Conservation (phyloP, 441 rosid species). For the Eutrema salsugineum region DNA sequence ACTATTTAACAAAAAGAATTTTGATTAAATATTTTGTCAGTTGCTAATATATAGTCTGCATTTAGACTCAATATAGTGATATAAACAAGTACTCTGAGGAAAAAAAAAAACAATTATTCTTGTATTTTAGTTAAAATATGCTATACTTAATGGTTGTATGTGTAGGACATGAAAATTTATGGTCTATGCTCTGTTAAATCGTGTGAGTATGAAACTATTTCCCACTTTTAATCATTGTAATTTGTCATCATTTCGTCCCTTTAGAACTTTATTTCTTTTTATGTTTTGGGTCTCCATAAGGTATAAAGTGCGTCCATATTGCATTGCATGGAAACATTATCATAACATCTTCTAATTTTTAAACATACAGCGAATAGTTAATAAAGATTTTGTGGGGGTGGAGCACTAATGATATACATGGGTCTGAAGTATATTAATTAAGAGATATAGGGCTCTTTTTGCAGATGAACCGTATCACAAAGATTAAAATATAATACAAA, state of each 20-base stretch:
- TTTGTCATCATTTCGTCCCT: slow-evolving; percentile 35
- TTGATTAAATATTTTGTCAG: neutral
- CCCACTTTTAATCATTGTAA: slow-evolving; percentile 32
- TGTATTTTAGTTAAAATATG: neutral
- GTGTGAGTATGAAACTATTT: slow-evolving; percentile 23
- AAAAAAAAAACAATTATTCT: neutral
- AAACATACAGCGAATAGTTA: slow-evolving; percentile 5
- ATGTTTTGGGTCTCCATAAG: slow-evolving; percentile 39
- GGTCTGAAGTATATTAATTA: slow-evolving; percentile 15
- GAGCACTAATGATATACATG: slow-evolving; percentile 27
- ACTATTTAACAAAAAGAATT: neutral
- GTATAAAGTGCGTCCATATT: slow-evolving; percentile 36
- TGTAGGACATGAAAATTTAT: slow-evolving; percentile 19
- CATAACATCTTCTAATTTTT: slow-evolving; percentile 21
- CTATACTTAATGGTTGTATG: neutral
- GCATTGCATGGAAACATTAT: slow-evolving; percentile 40
- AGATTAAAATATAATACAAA: neutral
- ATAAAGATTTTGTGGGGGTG: slow-evolving; percentile 36
- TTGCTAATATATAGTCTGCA: too few species aligned
- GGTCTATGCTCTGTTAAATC: slow-evolving; percentile 15
- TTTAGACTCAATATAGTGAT: too few species aligned
- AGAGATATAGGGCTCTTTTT: slow-evolving; percentile 5
- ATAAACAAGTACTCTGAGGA: too few species aligned
- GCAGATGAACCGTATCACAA: slow-evolving; percentile 4
- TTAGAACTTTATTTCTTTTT: slow-evolving; percentile 33